Percentiles rank a stretch among this genome's conserved stretches.
These are phyloP conservation scores for Chalciporus piperatus DNA, from an alignment of 768 basidiomycete species.

Conservation along the genomic window DNA sequence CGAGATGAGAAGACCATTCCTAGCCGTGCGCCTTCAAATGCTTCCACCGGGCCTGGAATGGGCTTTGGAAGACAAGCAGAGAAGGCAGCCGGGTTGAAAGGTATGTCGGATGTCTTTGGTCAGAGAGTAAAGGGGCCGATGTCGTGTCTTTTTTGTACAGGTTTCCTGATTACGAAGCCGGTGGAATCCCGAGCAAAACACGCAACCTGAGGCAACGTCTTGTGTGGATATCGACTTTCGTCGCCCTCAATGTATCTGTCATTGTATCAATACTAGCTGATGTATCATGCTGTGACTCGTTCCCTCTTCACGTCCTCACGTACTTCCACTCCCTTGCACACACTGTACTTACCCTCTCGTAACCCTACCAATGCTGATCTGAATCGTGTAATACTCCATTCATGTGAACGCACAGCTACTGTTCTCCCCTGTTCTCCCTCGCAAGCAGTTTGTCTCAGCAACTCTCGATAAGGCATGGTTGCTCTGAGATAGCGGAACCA, in stretches of 20 bases:
- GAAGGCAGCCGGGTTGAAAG: constrained; percentile 69
- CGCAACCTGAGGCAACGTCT: constrained; percentile 1
- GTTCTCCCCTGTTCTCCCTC: too few species aligned
- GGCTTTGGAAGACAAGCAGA: constrained; percentile 84
- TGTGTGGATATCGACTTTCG: not conserved
- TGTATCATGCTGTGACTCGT: constrained; percentile 2
- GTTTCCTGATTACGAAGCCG: constrained; percentile 57
- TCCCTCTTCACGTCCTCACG: constrained; percentile 4
- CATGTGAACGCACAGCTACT: too few species aligned
- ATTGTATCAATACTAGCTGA: not conserved
- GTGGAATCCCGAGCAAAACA: constrained; percentile 56
- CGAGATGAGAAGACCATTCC: constrained; percentile 11
- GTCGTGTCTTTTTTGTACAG: constrained; percentile 25
- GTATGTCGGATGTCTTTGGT: constrained; percentile 29
- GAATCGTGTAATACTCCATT: too few species aligned
- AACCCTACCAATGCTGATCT: not conserved
- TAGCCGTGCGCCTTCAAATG: constrained; percentile 6
- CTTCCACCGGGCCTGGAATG: constrained; percentile 43
- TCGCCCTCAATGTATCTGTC: too few species aligned
- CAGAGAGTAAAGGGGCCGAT: not conserved
- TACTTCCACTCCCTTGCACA: constrained; percentile 7
- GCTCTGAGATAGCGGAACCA: not conserved
- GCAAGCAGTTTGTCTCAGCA: too few species aligned
- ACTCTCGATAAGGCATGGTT: not conserved
- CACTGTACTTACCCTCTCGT: constrained; percentile 1